Base-by-base conservation (phyloP, 2,329 filamentous ascomycete genomes). In the Aspergillus flavus region DNA sequence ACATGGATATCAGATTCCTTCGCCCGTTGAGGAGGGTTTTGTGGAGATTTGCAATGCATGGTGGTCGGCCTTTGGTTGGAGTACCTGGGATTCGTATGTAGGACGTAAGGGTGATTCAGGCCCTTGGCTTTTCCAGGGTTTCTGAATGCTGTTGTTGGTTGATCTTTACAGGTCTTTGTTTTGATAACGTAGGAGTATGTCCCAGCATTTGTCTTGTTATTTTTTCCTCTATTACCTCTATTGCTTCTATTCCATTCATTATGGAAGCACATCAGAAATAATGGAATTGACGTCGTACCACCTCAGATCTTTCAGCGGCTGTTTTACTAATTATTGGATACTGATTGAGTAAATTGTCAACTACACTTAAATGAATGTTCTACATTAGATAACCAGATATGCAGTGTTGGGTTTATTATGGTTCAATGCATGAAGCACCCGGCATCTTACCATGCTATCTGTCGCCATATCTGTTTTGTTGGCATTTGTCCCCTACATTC, bases 1-100 rank as follows among this genome's bases (percentile, higher is more conserved):
- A 55, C 34, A 26, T 55, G 52, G 52, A 55, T 55, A 55, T 55
- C 52, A 39, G 52, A 55, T 55, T 54, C 52, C 52, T 54, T 54
- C 32, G 21, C 52, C 52, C 14, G 52, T 55, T 55, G 32, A 21
- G 50, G n/a, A 52, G 48, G 48, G 9, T 21, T 52, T 32, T 4
- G 28, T 34, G 48, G 48, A 32, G 7, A 55, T 55, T 55, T 41
- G 7, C 52, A n/a, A 55, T 39, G 32, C 52, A 55, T 26, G 21
- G 32, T 23, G 6, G 32, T 55, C 30, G 21, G 34, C 6, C 21
- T 55, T 39, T 36, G 32, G 48, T 30, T 52, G 26, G 48, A 21
- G 11, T 50, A 28, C 34, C 34, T 36, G 34, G 26, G 28, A n/a
- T 52, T 50, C 7, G 26, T 28, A 12, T 26, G 16, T 30, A 10